Evolutionary conservation across 2,329 filamentous ascomycete genomes (phyloP).

Genomic region (Calonectria pseudoturangicola): DNA sequence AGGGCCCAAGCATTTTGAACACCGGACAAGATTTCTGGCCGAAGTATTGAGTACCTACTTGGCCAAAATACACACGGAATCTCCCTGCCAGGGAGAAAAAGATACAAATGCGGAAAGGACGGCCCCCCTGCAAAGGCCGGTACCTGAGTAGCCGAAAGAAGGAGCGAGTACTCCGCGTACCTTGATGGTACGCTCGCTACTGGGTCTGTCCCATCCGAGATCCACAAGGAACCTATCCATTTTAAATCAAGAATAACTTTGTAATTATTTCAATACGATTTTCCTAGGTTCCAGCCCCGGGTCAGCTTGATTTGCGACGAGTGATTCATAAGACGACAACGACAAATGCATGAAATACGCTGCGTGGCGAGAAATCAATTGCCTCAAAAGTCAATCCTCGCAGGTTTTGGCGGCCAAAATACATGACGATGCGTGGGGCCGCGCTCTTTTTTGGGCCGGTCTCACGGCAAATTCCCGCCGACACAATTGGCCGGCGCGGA

Average conservation of each 20-base stretch:
- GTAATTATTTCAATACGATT: conserved; percentile 19
- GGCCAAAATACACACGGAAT: background rate
- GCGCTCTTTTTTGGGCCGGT: background rate
- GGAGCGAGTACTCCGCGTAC: conserved; percentile 8
- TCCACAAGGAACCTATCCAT: conserved; percentile 4
- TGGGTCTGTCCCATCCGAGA: background rate
- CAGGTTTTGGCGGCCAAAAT: background rate
- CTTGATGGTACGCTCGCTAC: conserved; percentile 6
- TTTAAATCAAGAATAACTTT: conserved; percentile 5
- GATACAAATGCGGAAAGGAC: background rate
- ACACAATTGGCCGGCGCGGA: background rate
- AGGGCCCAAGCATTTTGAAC: conserved; percentile 35
- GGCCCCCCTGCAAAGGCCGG: background rate
- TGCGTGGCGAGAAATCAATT: background rate
- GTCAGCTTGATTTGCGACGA: background rate
- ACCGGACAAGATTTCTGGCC: conserved; percentile 46
- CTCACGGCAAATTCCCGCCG: background rate
- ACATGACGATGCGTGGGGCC: background rate
- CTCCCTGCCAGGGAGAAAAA: no score
- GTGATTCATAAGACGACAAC: background rate
- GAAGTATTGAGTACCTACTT: conserved; percentile 45
- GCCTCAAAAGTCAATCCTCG: background rate
- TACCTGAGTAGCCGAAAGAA: background rate
- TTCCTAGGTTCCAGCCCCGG: background rate
- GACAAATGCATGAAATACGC: background rate